phyloP scores from a whole-genome alignment of 2,329 filamentous ascomycete genomes.

The Aspergillus flavus region DNA sequence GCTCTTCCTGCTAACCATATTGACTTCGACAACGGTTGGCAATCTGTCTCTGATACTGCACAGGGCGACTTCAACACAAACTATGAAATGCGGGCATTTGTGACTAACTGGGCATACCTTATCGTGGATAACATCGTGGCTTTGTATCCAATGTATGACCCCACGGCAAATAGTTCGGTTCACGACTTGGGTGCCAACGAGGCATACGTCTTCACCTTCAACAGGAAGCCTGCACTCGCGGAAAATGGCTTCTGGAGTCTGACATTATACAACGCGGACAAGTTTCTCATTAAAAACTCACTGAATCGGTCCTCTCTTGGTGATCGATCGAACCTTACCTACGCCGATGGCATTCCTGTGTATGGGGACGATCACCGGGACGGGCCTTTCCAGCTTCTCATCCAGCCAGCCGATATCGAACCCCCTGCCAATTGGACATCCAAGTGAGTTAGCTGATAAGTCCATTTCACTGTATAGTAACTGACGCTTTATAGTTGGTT shows the following conservation, averaged over 20 bases:
- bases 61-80: no score
- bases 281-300: constrained; percentile 28
- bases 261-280: constrained; percentile 26
- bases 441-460: constrained; percentile 4
- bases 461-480: not conserved
- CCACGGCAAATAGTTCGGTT: no score
- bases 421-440: constrained; percentile 30
- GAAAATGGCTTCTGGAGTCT: constrained; percentile 32
- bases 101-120: no score
- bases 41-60: no score
- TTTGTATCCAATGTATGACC: no score
- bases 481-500: not conserved
- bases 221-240: constrained; percentile 22
- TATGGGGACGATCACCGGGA: constrained; percentile 12
- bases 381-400: constrained; percentile 27
- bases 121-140: no score
- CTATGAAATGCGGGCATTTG: no score
- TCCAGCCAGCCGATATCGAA: constrained; percentile 27
- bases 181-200: constrained; percentile 12
- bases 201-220: constrained; percentile 26
- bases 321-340: constrained; percentile 29
- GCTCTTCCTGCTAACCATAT: no score
- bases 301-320: constrained; percentile 27
- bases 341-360: constrained; percentile 23
- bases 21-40: no score